Conservation (phyloP, 441 rosid species). For the Gossypium armourianum region DNA sequence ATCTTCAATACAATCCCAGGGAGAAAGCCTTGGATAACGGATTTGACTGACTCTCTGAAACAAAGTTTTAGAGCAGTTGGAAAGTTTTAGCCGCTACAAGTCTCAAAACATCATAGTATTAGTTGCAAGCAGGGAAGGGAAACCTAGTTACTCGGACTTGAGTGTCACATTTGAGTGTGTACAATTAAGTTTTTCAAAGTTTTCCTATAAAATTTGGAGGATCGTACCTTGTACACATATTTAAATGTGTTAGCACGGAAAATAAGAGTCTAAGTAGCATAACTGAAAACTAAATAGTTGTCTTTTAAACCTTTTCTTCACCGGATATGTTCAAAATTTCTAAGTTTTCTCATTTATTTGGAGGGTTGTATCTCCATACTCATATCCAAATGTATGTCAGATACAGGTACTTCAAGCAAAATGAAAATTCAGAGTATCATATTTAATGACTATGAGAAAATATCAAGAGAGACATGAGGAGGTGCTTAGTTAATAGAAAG, state of each 20-base stretch:
- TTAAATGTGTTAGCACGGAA: background rate
- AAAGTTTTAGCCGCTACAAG: slow-evolving; percentile 4
- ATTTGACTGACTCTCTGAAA: slow-evolving; percentile 37
- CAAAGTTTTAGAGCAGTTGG: background rate
- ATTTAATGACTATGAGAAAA: background rate
- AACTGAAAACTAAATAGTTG: background rate
- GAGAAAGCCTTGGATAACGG: slow-evolving; percentile 57
- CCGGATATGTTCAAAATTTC: background rate
- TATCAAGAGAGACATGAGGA: background rate
- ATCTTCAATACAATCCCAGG: slow-evolving; percentile 58
- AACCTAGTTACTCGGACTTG: background rate
- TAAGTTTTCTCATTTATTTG: background rate
- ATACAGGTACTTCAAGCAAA: background rate
- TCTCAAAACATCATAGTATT: background rate
- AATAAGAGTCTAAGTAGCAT: background rate
- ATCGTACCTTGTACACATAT: background rate
- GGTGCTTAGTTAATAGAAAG: background rate
- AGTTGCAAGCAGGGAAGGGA: background rate
- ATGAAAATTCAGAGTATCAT: background rate
- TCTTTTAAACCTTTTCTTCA: background rate
- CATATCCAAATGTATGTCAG: background rate
- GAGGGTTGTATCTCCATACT: background rate
- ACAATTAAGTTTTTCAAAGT: background rate
- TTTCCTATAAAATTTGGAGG: background rate
- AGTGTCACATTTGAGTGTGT: background rate